Conservation (phyloP, 2,329 filamentous ascomycete species). For the Aphanocladium album region DNA sequence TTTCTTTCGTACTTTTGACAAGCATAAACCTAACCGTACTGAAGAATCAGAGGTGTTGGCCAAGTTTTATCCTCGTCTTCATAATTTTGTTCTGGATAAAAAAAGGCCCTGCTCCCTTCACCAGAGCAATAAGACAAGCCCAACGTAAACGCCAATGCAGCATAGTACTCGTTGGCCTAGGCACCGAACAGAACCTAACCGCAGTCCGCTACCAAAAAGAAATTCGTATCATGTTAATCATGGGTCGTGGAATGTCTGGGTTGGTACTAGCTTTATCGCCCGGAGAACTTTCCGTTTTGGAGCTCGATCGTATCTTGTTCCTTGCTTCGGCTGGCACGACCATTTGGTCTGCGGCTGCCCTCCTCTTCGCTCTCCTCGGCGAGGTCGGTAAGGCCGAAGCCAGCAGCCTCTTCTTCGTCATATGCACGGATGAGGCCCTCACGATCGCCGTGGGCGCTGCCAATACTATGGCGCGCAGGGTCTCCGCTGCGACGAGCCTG, state of each 20-base stretch:
- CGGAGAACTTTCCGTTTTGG: constrained; percentile 41
- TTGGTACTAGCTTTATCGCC: not conserved
- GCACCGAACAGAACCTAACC: not conserved
- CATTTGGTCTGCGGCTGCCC: constrained; percentile 30
- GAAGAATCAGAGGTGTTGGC: not conserved
- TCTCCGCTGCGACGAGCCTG: constrained; percentile 73
- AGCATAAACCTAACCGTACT: not conserved
- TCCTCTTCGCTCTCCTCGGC: constrained; percentile 72
- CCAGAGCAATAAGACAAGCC: not conserved
- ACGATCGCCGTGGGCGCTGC: constrained; percentile 63
- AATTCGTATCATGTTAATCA: constrained; percentile 13
- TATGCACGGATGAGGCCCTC: constrained; percentile 84
- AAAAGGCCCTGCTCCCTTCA: not conserved
- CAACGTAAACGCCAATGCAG: not conserved
- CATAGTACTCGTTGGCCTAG: not conserved
- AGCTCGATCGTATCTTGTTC: constrained; percentile 44
- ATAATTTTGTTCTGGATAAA: not conserved
- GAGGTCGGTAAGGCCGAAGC: constrained; percentile 74
- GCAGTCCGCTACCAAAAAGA: constrained; percentile 7
- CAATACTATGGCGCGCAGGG: constrained; percentile 58
- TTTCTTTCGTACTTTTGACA: constrained; percentile 1
- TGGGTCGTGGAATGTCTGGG: constrained; percentile 2
- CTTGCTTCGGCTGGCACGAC: constrained; percentile 35
- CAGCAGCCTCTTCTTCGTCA: constrained; percentile 72
- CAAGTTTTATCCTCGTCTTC: not conserved